Conservation (phyloP, 805 yeast species). For the Candida sakaeoensis region DNA sequence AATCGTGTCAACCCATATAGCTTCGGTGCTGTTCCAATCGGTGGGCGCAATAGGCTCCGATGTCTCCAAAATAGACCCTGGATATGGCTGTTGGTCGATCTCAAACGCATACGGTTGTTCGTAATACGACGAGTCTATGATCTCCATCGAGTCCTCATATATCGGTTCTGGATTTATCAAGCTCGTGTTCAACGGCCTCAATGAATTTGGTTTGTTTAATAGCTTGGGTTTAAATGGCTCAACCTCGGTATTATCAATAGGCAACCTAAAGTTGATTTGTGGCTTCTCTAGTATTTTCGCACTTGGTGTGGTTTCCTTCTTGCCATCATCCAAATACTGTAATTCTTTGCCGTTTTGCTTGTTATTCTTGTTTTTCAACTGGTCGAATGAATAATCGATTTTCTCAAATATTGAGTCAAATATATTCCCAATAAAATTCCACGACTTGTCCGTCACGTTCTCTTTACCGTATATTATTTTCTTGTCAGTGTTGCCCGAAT, state of each 20-base stretch:
- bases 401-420: constrained; percentile 75
- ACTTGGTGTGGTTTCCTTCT: background rate
- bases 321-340: constrained; percentile 10
- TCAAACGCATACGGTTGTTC: constrained; percentile 80
- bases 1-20: constrained; percentile 68
- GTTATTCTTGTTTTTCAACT: constrained; percentile 37
- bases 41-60: constrained; percentile 46
- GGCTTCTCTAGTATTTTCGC: constrained; percentile 48
- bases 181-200: constrained; percentile 50
- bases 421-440: constrained; percentile 60
- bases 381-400: constrained; percentile 65
- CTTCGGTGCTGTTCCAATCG: constrained; percentile 63
- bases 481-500: background rate
- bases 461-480: constrained; percentile 35
- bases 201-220: constrained; percentile 66
- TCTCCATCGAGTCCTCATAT: constrained; percentile 23
- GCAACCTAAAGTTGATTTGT: constrained; percentile 53
- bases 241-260: constrained; percentile 64
- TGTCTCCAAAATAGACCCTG: constrained; percentile 44
- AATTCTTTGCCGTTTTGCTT: constrained; percentile 13
- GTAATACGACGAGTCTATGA: constrained; percentile 54
- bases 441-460: constrained; percentile 41
- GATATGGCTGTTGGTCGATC: constrained; percentile 67
- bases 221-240: constrained; percentile 78
- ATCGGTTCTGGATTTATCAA: constrained; percentile 25